phyloP scores from a whole-genome alignment of 345 rosid species.

The Brassica carinata region DNA sequence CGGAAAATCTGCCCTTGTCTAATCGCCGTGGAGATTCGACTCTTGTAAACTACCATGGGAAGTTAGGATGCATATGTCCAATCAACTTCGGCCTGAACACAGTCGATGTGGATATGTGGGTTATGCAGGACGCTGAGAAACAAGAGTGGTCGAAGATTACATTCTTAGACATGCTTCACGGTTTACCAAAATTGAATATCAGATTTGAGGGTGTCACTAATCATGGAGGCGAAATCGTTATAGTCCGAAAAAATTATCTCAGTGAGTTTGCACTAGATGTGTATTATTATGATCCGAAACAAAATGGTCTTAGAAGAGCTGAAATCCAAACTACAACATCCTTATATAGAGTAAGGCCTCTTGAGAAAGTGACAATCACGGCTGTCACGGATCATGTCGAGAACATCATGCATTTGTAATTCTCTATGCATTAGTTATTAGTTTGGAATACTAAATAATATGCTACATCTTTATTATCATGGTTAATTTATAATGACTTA shows the following conservation, averaged over 20 bases:
- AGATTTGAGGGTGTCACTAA: neutral
- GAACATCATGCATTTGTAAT: slow-evolving; percentile 5
- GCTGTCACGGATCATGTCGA: slow-evolving; percentile 18
- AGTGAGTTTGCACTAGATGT: neutral
- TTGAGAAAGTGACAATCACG: neutral
- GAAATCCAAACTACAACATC: neutral
- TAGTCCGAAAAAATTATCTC: neutral
- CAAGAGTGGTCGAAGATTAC: slow-evolving; percentile 15
- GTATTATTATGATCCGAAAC: slow-evolving; percentile 11
- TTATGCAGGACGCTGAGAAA: slow-evolving; percentile 8
- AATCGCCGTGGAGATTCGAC: neutral
- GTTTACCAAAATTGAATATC: neutral
- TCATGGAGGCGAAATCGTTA: slow-evolving; percentile 12
- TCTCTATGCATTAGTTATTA: neutral
- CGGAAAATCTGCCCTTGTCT: neutral
- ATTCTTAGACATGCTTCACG: neutral
- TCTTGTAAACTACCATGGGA: slow-evolving; percentile 15
- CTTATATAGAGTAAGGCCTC: neutral
- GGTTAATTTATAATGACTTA: too few relatives aligned
- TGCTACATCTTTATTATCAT: neutral
- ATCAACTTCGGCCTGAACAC: neutral
- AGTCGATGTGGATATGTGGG: neutral
- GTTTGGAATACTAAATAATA: neutral
- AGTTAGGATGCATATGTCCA: slow-evolving; percentile 19
- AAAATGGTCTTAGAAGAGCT: neutral